Percentiles rank a stretch among this genome's conserved stretches.
These are phyloP conservation scores for Metschnikowia noctiluminum DNA, from an alignment of 805 yeast species.

Conservation along the genomic window DNA sequence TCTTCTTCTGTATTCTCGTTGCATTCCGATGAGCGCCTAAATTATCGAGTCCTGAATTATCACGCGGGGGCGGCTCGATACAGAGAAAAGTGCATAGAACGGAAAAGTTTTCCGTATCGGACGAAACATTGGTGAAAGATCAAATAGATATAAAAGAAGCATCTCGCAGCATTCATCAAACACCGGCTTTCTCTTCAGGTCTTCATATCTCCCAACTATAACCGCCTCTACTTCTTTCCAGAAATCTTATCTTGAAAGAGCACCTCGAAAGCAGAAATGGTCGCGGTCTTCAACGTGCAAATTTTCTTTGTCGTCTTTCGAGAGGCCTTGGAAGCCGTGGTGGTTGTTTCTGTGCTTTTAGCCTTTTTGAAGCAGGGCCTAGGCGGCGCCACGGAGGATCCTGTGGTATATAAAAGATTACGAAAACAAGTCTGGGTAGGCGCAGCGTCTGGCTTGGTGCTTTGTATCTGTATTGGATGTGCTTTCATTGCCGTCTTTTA, in stretches of 20 bases:
- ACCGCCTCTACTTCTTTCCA: too few relatives aligned
- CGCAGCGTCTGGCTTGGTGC: conserved; percentile 61
- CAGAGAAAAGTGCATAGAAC: background rate
- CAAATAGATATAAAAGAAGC: too few relatives aligned
- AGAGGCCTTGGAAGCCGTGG: conserved; percentile 89
- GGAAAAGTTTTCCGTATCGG: background rate
- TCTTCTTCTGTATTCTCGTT: too few relatives aligned
- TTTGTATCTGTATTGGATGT: conserved; percentile 71
- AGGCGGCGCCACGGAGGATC: conserved; percentile 48
- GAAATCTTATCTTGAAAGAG: too few relatives aligned
- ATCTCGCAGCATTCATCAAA: background rate
- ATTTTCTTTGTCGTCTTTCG: conserved; percentile 41
- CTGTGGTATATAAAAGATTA: conserved; percentile 55
- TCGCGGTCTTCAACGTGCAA: conserved; percentile 57
- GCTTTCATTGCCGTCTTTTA: conserved; percentile 55
- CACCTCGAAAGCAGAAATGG: background rate
- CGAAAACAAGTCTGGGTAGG: conserved; percentile 85
- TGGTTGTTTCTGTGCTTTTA: conserved; percentile 84
- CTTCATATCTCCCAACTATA: too few relatives aligned
- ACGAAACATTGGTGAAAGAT: background rate
- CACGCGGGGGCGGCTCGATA: background rate
- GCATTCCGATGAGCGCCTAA: too few relatives aligned
- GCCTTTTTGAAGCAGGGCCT: conserved; percentile 91
- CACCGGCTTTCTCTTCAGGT: too few relatives aligned
- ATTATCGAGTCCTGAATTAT: too few relatives aligned